Conservation (phyloP, 2,329 filamentous ascomycete species). For the Scytalidium sp. region DNA sequence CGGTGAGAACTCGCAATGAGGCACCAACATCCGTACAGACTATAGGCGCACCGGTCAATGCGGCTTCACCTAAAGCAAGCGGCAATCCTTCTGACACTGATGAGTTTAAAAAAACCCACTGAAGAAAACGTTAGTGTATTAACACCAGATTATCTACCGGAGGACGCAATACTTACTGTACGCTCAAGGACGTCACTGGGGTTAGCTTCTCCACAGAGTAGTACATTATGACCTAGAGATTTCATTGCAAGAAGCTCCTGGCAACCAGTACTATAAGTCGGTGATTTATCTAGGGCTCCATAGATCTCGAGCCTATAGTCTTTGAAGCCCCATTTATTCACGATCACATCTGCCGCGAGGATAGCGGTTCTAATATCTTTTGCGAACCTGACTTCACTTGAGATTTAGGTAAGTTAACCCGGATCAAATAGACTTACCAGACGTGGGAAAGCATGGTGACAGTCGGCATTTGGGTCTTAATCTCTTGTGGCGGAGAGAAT, state of each 20-base stretch:
- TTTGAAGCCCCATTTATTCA: constrained; percentile 63
- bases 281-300: constrained; percentile 60
- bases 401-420: no score
- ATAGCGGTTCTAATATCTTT: constrained; percentile 66
- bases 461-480: constrained; percentile 55
- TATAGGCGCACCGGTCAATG: constrained; percentile 51
- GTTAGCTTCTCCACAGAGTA: constrained; percentile 40
- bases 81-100: constrained; percentile 54
- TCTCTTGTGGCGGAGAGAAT: constrained; percentile 57
- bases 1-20: constrained; percentile 52
- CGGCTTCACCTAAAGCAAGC: constrained; percentile 56
- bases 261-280: constrained; percentile 58
- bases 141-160: neutral
- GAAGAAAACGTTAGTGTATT: neutral
- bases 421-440: constrained; percentile 33
- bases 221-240: constrained; percentile 20
- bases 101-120: constrained; percentile 53
- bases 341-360: constrained; percentile 61
- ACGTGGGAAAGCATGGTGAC: constrained; percentile 65
- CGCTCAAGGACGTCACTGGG: constrained; percentile 36
- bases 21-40: constrained; percentile 56
- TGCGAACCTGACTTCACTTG: no score
- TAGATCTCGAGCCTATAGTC: constrained; percentile 63
- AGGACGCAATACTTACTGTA: constrained; percentile 31
- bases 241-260: constrained; percentile 35